A percentile compares a stretch with the other conserved stretches of the same genome.
These are phyloP conservation scores for Fusarium sp. DNA, from an alignment of 2,329 filamentous ascomycete species.

Conservation along the genomic window DNA sequence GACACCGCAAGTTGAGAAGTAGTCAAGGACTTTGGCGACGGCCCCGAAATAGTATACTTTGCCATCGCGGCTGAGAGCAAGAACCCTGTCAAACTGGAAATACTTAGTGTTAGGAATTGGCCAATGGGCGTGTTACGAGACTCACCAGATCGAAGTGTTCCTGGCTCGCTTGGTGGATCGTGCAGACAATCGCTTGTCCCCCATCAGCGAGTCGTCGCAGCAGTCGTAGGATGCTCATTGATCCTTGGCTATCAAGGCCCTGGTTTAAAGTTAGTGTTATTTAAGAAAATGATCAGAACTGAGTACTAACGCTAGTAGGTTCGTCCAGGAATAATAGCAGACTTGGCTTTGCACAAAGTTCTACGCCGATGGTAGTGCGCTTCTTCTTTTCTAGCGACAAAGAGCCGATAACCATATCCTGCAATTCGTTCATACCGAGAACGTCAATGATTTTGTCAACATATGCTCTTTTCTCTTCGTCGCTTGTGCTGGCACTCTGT, in stretches of 20 bases:
- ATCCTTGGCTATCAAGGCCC: slow-evolving; percentile 70
- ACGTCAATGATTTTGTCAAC: slow-evolving; percentile 81
- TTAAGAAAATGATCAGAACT: too few species aligned
- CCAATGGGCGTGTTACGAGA: too few species aligned
- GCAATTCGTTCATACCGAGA: slow-evolving; percentile 71
- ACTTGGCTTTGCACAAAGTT: slow-evolving; percentile 64
- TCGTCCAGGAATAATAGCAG: slow-evolving; percentile 70
- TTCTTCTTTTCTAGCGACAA: slow-evolving; percentile 70
- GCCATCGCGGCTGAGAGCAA: slow-evolving; percentile 71
- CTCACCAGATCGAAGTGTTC: too few species aligned
- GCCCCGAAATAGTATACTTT: slow-evolving; percentile 75
- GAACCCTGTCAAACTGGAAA: slow-evolving; percentile 67
- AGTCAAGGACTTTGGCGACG: slow-evolving; percentile 60
- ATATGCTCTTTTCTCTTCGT: slow-evolving; percentile 79
- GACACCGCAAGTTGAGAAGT: slow-evolving; percentile 60
- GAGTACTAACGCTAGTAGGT: slow-evolving; percentile 53
- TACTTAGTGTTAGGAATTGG: slow-evolving; percentile 56
- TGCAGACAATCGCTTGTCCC: slow-evolving; percentile 63
- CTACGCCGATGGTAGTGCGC: slow-evolving; percentile 67
- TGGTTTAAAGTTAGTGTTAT: not conserved
- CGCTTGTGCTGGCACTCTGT: slow-evolving; percentile 76
- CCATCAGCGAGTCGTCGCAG: slow-evolving; percentile 67
- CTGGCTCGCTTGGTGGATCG: slow-evolving; percentile 58
- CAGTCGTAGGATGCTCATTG: slow-evolving; percentile 69
- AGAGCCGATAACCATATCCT: slow-evolving; percentile 70